Percentiles rank a stretch among this genome's conserved stretches.
Evolutionary conservation across 2,329 filamentous ascomycete genomes (phyloP).

Genomic region (Hymenoscyphus occultus): DNA sequence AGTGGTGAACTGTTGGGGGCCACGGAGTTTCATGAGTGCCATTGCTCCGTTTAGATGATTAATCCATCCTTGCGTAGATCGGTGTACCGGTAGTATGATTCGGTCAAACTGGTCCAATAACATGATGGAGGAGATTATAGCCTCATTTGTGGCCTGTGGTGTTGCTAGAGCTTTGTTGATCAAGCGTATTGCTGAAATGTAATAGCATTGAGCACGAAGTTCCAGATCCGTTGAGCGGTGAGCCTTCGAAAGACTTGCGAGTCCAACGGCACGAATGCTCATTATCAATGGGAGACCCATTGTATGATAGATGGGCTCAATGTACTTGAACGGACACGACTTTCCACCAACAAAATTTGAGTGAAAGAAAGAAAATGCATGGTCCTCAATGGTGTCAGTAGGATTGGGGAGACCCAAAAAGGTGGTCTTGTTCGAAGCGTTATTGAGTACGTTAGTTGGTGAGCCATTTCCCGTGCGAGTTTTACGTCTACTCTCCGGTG

Average conservation of each 20-base stretch:
- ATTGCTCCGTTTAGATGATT: slow-evolving; percentile 51
- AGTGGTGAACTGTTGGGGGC: slow-evolving; percentile 45
- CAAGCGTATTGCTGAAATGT: slow-evolving; percentile 47
- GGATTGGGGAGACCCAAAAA: background rate
- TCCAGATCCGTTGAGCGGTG: slow-evolving; percentile 39
- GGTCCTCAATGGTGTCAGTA: slow-evolving; percentile 2
- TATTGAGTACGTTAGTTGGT: background rate
- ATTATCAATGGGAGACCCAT: slow-evolving; percentile 1
- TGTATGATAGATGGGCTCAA: slow-evolving; percentile 1
- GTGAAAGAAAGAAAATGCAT: slow-evolving; percentile 9
- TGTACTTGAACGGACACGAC: slow-evolving; percentile 9
- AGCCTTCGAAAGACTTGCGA: slow-evolving; percentile 47
- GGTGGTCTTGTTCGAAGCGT: background rate
- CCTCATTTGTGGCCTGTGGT: slow-evolving; percentile 47
- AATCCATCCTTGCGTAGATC: slow-evolving; percentile 43
- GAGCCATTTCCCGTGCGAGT: background rate
- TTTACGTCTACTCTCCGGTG: background rate
- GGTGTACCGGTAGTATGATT: slow-evolving; percentile 40
- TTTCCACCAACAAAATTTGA: slow-evolving; percentile 9
- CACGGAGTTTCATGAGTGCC: slow-evolving; percentile 46
- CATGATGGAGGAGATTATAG: slow-evolving; percentile 50
- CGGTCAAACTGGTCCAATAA: slow-evolving; percentile 53
- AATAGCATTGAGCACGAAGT: slow-evolving; percentile 47
- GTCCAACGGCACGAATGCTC: slow-evolving; percentile 43
- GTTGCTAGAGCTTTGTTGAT: slow-evolving; percentile 46